phyloP scores from a whole-genome alignment of 2,329 filamentous ascomycete species.

The Colletotrichum nymphaeae region DNA sequence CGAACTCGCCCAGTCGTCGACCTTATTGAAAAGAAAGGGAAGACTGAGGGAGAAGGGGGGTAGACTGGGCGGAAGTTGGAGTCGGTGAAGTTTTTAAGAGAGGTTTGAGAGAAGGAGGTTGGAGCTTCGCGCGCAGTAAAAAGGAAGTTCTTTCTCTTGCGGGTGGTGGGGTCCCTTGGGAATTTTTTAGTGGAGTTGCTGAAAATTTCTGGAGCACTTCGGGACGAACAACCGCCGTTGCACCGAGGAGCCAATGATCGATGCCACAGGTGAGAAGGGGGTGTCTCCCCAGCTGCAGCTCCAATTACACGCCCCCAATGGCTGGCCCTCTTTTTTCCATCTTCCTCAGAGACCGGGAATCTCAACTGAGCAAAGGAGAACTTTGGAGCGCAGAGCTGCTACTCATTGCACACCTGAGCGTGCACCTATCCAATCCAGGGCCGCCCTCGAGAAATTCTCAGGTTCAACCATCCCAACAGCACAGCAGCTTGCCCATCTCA shows the following conservation, averaged over 20 bases:
- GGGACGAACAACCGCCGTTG: constrained; percentile 21
- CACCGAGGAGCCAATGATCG: constrained; percentile 31
- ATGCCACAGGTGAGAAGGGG: not conserved
- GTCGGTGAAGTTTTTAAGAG: constrained; percentile 22
- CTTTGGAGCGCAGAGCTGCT: not conserved
- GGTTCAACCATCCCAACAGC: constrained; percentile 23
- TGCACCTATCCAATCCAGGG: constrained; percentile 15
- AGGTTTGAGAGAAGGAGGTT: constrained; percentile 37
- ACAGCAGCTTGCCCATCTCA: constrained; percentile 11
- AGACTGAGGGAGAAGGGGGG: not conserved
- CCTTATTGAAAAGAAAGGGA: constrained; percentile 37
- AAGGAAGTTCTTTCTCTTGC: constrained; percentile 33
- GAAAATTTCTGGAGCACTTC: constrained; percentile 33
- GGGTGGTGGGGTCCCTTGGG: constrained; percentile 23
- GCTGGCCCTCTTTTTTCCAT: not conserved
- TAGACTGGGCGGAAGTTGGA: constrained; percentile 30
- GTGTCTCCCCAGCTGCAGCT: not conserved
- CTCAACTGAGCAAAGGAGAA: not conserved
- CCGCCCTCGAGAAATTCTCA: constrained; percentile 37
- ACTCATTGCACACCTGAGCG: not conserved
- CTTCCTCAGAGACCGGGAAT: not conserved
- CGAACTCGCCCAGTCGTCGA: constrained; percentile 33
- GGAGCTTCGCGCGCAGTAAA: constrained; percentile 21
- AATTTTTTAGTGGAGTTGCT: constrained; percentile 35
- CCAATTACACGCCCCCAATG: constrained; percentile 4